A percentile compares a stretch with the other conserved stretches of the same genome.
Conservation (phyloP, 441 rosid species). For the Cnidoscolus chayamansa region DNA sequence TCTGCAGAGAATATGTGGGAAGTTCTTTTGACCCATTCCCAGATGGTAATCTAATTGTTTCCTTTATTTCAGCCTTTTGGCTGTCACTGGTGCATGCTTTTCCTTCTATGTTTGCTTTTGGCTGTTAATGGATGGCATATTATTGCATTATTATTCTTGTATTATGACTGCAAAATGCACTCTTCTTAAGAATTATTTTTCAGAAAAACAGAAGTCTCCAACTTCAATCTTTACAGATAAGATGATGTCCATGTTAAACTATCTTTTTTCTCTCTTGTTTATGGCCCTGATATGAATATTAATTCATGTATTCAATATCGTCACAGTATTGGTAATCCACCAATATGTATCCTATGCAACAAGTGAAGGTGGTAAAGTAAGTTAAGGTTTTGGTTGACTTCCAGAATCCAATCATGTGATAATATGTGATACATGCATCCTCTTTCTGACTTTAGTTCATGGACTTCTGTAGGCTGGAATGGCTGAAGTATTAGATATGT, state of each 20-base stretch:
- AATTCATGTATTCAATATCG: not conserved
- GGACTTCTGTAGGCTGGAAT: constrained; percentile 56
- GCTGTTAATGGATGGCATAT: not conserved
- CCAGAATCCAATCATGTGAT: too few species aligned
- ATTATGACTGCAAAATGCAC: not conserved
- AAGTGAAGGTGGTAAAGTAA: too few species aligned
- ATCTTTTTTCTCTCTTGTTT: not conserved
- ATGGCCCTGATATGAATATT: not conserved
- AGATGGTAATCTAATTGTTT: constrained; percentile 58
- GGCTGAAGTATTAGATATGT: constrained; percentile 75
- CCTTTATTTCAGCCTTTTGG: constrained; percentile 17
- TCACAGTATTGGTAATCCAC: too few species aligned
- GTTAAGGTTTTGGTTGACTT: too few species aligned
- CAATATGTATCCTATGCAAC: too few species aligned
- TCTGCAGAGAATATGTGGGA: constrained; percentile 55
- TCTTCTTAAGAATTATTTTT: not conserved
- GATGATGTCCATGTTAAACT: not conserved
- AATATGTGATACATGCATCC: constrained; percentile 5
- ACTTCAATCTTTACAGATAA: not conserved
- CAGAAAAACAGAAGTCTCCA: too few species aligned
- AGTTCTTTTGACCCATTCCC: constrained; percentile 85
- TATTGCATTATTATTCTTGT: not conserved
- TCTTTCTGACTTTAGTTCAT: constrained; percentile 24
- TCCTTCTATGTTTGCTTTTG: constrained; percentile 10
- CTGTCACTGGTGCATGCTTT: constrained; percentile 1